phyloP scores from a whole-genome alignment of 2,329 filamentous ascomycete genomes.

The Sclerotiophoma versabilis region DNA sequence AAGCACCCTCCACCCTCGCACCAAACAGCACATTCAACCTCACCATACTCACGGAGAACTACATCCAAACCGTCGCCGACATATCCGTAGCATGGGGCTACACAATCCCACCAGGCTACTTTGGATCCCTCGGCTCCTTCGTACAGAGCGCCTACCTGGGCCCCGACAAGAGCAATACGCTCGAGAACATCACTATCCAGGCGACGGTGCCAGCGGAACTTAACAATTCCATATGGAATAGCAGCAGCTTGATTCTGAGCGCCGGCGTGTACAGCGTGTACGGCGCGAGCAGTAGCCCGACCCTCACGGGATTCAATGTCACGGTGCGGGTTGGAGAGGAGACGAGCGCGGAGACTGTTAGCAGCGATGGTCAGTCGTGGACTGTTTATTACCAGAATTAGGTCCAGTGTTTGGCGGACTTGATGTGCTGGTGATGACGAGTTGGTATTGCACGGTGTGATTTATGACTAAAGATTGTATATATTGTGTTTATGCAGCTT shows the following conservation, averaged over 20 bases:
- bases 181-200: conserved; percentile 32
- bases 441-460: too few species aligned
- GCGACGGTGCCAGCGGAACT: conserved; percentile 24
- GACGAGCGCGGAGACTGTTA: conserved; percentile 21
- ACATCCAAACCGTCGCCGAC: conserved; percentile 56
- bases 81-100: conserved; percentile 56
- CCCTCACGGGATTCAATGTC: conserved; percentile 30
- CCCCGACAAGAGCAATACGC: conserved; percentile 35
- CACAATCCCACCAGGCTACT: conserved; percentile 30
- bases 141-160: conserved; percentile 49
- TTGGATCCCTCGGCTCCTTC: conserved; percentile 40
- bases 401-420: too few species aligned
- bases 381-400: too few species aligned
- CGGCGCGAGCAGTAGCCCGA: conserved; percentile 23
- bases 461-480: too few species aligned
- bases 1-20: conserved; percentile 51
- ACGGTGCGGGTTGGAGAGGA: conserved; percentile 26
- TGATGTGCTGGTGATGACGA: too few species aligned
- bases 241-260: conserved; percentile 25
- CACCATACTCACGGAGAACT: conserved; percentile 52
- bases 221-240: conserved; percentile 4
- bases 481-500: too few species aligned
- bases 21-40: conserved; percentile 50
- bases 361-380: conserved; percentile 18
- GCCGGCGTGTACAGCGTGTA: conserved; percentile 40